Evolutionary conservation across 2,329 filamentous ascomycete species (phyloP).

Genomic region (Herpomyces periplanetae): DNA sequence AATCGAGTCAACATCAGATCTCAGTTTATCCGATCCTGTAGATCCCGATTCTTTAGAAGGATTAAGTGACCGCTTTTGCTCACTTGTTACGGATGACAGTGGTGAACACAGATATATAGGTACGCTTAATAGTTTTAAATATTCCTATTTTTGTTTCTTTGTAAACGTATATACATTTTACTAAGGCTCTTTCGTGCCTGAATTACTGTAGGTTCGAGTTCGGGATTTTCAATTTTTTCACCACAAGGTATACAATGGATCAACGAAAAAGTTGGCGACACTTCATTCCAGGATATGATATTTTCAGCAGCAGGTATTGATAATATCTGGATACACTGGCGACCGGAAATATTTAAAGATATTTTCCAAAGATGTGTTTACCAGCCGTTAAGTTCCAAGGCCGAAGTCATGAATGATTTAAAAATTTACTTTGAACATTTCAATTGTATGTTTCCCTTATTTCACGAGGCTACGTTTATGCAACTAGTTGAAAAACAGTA

Average conservation of each 20-base stretch:
- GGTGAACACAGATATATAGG: constrained; percentile 89
- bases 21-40: too few relatives aligned
- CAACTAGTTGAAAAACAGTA: constrained; percentile 81
- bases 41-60: too few relatives aligned
- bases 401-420: constrained; percentile 51
- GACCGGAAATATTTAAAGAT: constrained; percentile 79
- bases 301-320: constrained; percentile 43
- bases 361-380: constrained; percentile 57
- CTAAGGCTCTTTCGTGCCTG: constrained; percentile 5
- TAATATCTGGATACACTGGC: constrained; percentile 89
- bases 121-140: constrained; percentile 8
- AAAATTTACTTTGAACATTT: constrained; percentile 94
- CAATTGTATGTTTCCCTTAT: constrained; percentile 92
- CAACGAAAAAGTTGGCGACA: constrained; percentile 84
- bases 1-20: too few relatives aligned
- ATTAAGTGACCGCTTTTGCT: constrained; percentile 95
- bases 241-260: constrained; percentile 96
- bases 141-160: background rate
- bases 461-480: constrained; percentile 95
- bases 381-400: constrained; percentile 39
- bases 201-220: constrained; percentile 31
- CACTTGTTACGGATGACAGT: constrained; percentile 63
- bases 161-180: constrained; percentile 2
- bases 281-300: constrained; percentile 78
- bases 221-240: constrained; percentile 92